Conservation (phyloP, 2,329 filamentous ascomycete genomes). For the Arthrobotrys conoides region DNA sequence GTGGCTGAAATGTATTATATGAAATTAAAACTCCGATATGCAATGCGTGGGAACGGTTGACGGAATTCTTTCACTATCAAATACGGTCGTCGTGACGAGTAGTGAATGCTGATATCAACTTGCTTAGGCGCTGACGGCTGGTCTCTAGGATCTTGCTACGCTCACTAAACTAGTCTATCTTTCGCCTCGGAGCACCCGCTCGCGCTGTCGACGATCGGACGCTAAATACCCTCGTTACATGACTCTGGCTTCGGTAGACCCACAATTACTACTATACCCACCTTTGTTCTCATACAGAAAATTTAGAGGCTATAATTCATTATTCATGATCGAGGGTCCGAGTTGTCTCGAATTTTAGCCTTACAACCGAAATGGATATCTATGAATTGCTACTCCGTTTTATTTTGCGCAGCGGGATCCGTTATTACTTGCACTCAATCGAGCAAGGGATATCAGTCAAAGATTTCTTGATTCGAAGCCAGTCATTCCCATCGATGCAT, state of each 20-base stretch:
- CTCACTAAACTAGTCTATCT: neutral
- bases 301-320: neutral
- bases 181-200: slow-evolving; percentile 22
- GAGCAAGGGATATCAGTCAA: too few species aligned
- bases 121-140: slow-evolving; percentile 21
- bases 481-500: too few species aligned
- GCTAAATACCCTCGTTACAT: neutral
- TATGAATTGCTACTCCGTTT: too few species aligned
- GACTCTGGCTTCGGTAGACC: slow-evolving; percentile 2
- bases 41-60: slow-evolving; percentile 1
- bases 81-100: slow-evolving; percentile 18
- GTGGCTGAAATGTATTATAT: slow-evolving; percentile 15
- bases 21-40: slow-evolving; percentile 27
- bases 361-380: neutral
- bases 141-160: slow-evolving; percentile 9
- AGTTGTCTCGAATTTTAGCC: neutral
- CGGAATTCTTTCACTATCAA: neutral
- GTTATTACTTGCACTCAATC: too few species aligned
- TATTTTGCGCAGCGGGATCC: too few species aligned
- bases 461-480: too few species aligned
- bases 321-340: neutral
- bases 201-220: slow-evolving; percentile 12
- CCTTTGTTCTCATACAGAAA: neutral
- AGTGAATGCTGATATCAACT: neutral
- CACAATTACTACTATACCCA: slow-evolving; percentile 12